Evolutionary conservation across 495 filamentous ascomycete genomes (phyloP).

Genomic region (Penicillium roqueforti): DNA sequence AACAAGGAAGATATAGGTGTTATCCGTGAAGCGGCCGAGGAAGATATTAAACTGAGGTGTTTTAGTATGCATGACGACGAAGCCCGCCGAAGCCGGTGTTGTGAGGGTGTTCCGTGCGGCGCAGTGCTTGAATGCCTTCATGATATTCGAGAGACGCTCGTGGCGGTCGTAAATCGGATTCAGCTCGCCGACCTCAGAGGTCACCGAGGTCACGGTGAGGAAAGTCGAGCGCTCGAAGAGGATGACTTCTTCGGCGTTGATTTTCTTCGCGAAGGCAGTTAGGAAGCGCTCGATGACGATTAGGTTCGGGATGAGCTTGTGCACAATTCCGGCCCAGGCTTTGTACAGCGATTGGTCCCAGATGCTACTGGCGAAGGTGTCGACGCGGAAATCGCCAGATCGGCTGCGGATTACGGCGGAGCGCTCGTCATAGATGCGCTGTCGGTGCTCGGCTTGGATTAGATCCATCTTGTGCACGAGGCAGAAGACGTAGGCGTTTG

Average conservation of each 20-base stretch:
- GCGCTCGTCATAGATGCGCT: constrained; percentile 76
- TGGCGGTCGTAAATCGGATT: constrained; percentile 92
- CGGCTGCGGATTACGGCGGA: constrained; percentile 67
- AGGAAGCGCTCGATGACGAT: constrained; percentile 84
- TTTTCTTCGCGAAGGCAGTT: constrained; percentile 67
- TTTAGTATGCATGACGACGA: constrained; percentile 63
- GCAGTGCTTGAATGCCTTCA: constrained; percentile 94
- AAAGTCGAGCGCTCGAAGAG: constrained; percentile 96
- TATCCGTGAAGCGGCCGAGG: constrained; percentile 86
- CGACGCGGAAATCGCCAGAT: constrained; percentile 64
- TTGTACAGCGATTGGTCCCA: constrained; percentile 99
- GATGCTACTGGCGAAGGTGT: constrained; percentile 88
- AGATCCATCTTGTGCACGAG: constrained; percentile 99
- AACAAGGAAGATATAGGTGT: constrained; percentile 90
- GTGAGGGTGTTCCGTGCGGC: constrained; percentile 55
- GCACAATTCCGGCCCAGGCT: constrained; percentile 95
- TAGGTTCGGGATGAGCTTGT: constrained; percentile 91
- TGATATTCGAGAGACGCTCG: constrained; percentile 91
- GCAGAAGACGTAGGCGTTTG: constrained; percentile 79
- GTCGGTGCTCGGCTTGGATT: constrained; percentile 73
- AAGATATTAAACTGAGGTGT: constrained; percentile 83
- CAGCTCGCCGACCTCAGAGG: constrained; percentile 61
- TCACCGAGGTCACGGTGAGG: constrained; percentile 83
- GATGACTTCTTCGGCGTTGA: constrained; percentile 89
- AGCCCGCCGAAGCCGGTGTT: constrained; percentile 52